phyloP scores from a whole-genome alignment of 2,329 filamentous ascomycete genomes.

The Fusarium sp. region DNA sequence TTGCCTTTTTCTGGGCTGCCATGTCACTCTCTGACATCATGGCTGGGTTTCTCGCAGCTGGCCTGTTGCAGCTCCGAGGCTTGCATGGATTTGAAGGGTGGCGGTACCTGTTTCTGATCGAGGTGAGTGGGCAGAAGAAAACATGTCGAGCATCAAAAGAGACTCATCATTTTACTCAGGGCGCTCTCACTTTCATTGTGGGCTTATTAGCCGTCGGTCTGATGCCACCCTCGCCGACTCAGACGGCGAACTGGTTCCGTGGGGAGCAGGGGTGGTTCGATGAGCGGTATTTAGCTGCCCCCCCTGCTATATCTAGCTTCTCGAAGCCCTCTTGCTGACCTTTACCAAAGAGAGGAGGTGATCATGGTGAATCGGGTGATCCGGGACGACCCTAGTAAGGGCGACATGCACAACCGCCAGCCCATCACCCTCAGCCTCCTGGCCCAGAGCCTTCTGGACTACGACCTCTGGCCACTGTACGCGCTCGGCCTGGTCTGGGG shows the following conservation, averaged over 20 bases:
- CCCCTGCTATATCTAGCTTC: neutral
- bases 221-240: slow-evolving; percentile 44
- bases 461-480: slow-evolving; percentile 67
- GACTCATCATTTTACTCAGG: slow-evolving; percentile 12
- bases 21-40: slow-evolving; percentile 32
- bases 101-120: slow-evolving; percentile 66
- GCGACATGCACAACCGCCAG: slow-evolving; percentile 68
- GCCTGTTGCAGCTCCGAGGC: slow-evolving; percentile 66
- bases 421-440: slow-evolving; percentile 58
- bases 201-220: slow-evolving; percentile 34
- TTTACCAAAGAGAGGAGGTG: slow-evolving; percentile 54
- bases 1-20: slow-evolving; percentile 75
- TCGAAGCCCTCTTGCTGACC: neutral
- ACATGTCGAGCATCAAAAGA: neutral
- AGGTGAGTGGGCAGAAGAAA: slow-evolving; percentile 30
- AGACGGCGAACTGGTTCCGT: slow-evolving; percentile 57
- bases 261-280: slow-evolving; percentile 52
- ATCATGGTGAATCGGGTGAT: slow-evolving; percentile 68
- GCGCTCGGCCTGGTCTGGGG: slow-evolving; percentile 59
- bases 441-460: slow-evolving; percentile 65
- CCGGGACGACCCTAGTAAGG: slow-evolving; percentile 68
- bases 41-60: slow-evolving; percentile 52
- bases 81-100: slow-evolving; percentile 65
- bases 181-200: slow-evolving; percentile 46
- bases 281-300: slow-evolving; percentile 27